Percentiles rank a stretch among this genome's conserved stretches.
Conservation (phyloP, 2,329 filamentous ascomycete species). For the Xylariaceae sp. region DNA sequence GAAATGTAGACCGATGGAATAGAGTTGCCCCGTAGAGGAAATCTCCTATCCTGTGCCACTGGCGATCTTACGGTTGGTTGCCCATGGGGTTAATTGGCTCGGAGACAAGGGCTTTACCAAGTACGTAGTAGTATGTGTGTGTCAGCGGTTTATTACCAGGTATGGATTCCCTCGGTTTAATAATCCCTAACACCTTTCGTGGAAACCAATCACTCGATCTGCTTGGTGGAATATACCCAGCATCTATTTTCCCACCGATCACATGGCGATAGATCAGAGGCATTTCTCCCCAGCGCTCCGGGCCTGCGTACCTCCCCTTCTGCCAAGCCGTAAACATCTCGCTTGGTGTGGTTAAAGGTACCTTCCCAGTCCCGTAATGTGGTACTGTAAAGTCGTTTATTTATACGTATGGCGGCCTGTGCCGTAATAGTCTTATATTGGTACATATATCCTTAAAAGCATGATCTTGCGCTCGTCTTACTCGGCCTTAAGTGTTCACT, state of each 20-base stretch:
- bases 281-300: constrained; percentile 9
- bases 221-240: constrained; percentile 26
- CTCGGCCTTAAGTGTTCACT: neutral
- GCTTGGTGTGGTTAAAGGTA: neutral
- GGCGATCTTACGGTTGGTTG: constrained; percentile 14
- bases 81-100: constrained; percentile 25
- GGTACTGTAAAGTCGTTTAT: constrained; percentile 16
- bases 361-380: constrained; percentile 10
- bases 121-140: neutral
- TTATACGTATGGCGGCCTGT: neutral
- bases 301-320: constrained; percentile 19
- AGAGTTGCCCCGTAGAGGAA: neutral
- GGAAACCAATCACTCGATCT: constrained; percentile 8
- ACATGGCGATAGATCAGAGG: neutral
- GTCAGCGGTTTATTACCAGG: neutral
- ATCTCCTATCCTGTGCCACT: constrained; percentile 12
- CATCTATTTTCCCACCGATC: constrained; percentile 25
- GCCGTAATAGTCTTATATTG: neutral
- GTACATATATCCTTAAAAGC: constrained; percentile 20
- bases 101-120: constrained; percentile 4
- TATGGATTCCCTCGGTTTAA: constrained; percentile 16
- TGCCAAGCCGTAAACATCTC: constrained; percentile 15
- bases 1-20: neutral
- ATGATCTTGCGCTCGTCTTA: constrained; percentile 17
- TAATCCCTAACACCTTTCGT: constrained; percentile 10